phyloP scores from a whole-genome alignment of 768 basidiomycete genomes.

The Auricularia sp. region DNA sequence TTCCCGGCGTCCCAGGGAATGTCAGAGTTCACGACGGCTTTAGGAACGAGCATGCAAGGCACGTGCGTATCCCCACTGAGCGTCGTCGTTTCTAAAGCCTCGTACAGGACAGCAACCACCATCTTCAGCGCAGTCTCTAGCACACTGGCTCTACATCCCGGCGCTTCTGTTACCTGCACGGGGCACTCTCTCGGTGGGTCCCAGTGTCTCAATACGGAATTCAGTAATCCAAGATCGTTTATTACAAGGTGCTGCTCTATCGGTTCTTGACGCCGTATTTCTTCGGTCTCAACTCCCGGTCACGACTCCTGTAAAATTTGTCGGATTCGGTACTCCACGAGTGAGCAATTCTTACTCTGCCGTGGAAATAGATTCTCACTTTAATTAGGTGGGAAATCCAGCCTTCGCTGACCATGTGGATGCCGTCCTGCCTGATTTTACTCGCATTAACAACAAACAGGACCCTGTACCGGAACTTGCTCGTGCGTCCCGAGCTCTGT shows the following conservation, averaged over 20 bases:
- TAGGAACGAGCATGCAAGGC: constrained; percentile 34
- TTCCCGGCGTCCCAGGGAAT: constrained; percentile 37
- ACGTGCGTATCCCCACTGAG: constrained; percentile 10
- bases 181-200: constrained; percentile 30
- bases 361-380: not conserved
- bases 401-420: constrained; percentile 44
- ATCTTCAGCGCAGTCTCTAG: constrained; percentile 22
- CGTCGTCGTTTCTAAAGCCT: not conserved
- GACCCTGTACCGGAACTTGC: not conserved
- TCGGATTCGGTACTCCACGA: constrained; percentile 29
- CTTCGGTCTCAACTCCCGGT: constrained; percentile 29
- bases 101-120: constrained; percentile 16
- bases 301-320: constrained; percentile 22
- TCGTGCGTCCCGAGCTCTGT: not conserved
- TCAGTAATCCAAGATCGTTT: not conserved
- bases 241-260: constrained; percentile 23
- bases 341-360: constrained; percentile 10
- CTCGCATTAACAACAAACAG: not conserved
- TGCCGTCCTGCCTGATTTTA: not conserved
- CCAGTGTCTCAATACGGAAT: not conserved
- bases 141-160: constrained; percentile 13
- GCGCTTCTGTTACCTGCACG: constrained; percentile 19
- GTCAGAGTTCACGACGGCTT: constrained; percentile 43
- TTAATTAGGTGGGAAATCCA: constrained; percentile 33
- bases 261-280: constrained; percentile 30